Evolutionary conservation across 129 eudicot species (phyloP), one percentile per base, ranked within the genome.

Genomic region (Sambucus nigra): DNA sequence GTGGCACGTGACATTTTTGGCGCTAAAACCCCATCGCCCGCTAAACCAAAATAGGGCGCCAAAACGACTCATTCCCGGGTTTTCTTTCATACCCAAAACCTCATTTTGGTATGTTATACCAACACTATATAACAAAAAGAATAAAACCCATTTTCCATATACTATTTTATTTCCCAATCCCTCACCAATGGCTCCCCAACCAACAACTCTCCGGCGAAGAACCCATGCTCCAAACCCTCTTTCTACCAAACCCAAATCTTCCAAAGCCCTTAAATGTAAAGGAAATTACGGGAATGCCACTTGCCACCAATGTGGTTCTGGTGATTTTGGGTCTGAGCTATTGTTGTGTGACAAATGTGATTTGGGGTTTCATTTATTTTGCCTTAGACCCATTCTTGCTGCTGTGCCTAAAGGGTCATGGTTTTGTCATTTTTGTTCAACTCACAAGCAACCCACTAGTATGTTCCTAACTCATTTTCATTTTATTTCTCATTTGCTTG

Each of bases 241-340:
- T 13, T 32, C 66, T 0, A 4, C 62, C 0, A 28, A 17, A 19
- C 4, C 50, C 18, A 24, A 19, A 53, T 33, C 21, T 12, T 50
- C 47, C 42, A 62, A 53, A 16, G 49, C 45, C 78, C 38, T 9
- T 4, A 68, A 64, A 44, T 57, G 60, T 2, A 69, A 22, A 51
- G 25, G 19, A 2, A 48, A 28, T 22, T 71, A 73, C 69, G 47
- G 46, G 8, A 80, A 89, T 5, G 50, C 64, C 3, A 17, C 35
- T 52, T 89, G 98, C 44, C 88, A 81, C 70, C 51, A 81, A 68
- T 89, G 98, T 46, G 98, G 95, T 70, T 89, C 95, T 25, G 98
- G 94, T 42, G 71, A 82, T 0, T 56, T 44, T 6, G 83, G 70
- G 29, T 54, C 80, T 19, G 76, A 91, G 73, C 76, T 91, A 25